phyloP scores from a whole-genome alignment of 345 rosid species.

The Streptanthus diversifolius region DNA sequence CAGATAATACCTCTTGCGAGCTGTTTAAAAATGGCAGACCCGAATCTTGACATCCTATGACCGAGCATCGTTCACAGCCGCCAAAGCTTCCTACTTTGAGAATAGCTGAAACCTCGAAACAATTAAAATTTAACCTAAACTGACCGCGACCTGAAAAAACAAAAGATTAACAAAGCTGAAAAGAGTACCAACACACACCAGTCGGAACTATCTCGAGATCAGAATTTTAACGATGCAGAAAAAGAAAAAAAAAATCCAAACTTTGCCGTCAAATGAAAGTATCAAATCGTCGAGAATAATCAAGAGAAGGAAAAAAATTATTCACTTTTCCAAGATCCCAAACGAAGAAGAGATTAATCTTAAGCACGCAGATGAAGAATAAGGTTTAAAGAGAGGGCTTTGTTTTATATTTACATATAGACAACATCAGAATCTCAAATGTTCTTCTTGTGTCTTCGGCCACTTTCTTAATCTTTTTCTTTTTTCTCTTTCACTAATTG shows the following conservation, averaged over 20 bases:
- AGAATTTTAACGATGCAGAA: not conserved
- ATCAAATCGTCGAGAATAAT: not conserved
- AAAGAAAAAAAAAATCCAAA: not conserved
- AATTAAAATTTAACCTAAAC: conserved; percentile 13
- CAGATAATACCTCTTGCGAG: conserved; percentile 44
- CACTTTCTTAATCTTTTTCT: not conserved
- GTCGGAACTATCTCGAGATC: not conserved
- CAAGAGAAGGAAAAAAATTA: not conserved
- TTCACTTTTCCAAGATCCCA: not conserved
- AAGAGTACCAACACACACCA: not conserved
- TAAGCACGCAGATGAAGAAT: not conserved
- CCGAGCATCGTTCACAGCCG: conserved; percentile 38
- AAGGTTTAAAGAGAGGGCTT: not conserved
- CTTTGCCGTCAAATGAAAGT: not conserved
- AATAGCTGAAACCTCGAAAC: conserved; percentile 12
- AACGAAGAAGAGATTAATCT: conserved; percentile 1
- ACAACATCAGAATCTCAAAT: conserved; percentile 18
- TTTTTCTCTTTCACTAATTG: too few relatives aligned
- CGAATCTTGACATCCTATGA: conserved; percentile 44
- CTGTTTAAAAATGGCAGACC: conserved; percentile 41
- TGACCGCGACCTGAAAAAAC: not conserved
- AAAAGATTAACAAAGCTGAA: not conserved
- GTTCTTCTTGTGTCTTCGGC: not conserved
- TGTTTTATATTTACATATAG: not conserved
- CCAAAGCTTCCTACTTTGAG: not conserved